A percentile compares a stretch with the other conserved stretches of the same genome.
These are phyloP conservation scores for Tylopilus felleus DNA, from an alignment of 768 basidiomycete genomes.

Conservation along the genomic window DNA sequence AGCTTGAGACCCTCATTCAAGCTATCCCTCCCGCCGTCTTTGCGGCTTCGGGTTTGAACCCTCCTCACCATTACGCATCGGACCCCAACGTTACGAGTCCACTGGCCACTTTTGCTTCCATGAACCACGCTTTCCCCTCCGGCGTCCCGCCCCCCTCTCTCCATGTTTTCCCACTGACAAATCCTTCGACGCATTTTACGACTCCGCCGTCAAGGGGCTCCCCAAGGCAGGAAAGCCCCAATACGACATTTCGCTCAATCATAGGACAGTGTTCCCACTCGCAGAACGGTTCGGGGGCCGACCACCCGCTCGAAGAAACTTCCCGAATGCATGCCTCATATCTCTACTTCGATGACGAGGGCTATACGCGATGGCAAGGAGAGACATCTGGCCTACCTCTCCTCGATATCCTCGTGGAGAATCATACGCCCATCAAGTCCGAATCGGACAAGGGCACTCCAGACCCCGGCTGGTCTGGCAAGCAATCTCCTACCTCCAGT, in stretches of 20 bases:
- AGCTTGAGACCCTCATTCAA: conserved; percentile 79
- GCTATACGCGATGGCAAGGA: conserved; percentile 86
- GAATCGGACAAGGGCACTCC: conserved; percentile 29
- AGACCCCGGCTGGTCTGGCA: conserved; percentile 29
- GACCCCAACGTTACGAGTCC: conserved; percentile 33
- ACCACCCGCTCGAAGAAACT: conserved; percentile 54
- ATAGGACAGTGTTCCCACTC: conserved; percentile 34
- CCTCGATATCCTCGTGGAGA: conserved; percentile 77
- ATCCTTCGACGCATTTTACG: conserved; percentile 77
- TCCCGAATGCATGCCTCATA: conserved; percentile 73
- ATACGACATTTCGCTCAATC: conserved; percentile 39
- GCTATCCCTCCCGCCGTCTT: conserved; percentile 82
- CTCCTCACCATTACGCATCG: conserved; percentile 34
- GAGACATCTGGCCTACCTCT: conserved; percentile 91
- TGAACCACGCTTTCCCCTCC: conserved; percentile 41
- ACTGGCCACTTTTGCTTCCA: conserved; percentile 38
- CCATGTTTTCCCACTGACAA: conserved; percentile 73
- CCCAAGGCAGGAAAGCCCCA: conserved; percentile 47
- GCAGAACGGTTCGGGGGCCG: conserved; percentile 26
- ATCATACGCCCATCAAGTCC: conserved; percentile 45
- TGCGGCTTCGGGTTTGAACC: conserved; percentile 48
- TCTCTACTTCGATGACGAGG: conserved; percentile 84
- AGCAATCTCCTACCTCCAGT: conserved; percentile 35
- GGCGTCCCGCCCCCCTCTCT: conserved; percentile 79
- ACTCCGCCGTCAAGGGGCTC: conserved; percentile 40